Base-by-base conservation (phyloP, 2,329 filamentous ascomycete species). In the Malbranchea zuffiana region DNA sequence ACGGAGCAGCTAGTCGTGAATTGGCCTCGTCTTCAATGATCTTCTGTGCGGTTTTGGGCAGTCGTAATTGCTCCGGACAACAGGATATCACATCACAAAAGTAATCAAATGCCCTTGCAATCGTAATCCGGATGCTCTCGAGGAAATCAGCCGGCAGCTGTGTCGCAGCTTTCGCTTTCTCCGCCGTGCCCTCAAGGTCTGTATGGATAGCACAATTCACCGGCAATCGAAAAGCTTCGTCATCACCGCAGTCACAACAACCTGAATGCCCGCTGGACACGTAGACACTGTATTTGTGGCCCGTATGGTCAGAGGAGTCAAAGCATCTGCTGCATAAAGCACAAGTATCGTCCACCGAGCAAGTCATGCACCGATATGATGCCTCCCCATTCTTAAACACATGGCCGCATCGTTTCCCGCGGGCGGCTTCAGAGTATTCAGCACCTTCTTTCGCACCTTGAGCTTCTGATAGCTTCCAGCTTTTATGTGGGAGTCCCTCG, bases 71-170 rank as follows among this genome's bases (percentile, higher is more conserved):
- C 62, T 98, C 92, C 0, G 92, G 92, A 1, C 88, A 92, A 62
- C 92, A 98, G 2, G 90, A 96, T 46, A 96, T 86, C 43, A 98
- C 86, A 64, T 98, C 90, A 63, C 88, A 95, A 45, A 98, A 79
- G 56, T 94, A 98, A 63, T 98, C 90, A 44, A 96, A 73, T 7
- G 78, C 80, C 41, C 84, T 74, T 2, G 82, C 76, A 45, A 98
- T 79, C 0, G 90, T 96, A 71, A 83, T 84, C 38, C 79, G 75
- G 43, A 96, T 85, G 50, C 77, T 81, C 40, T 78, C 68, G 20
- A 82, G 65, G 35, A 96, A 69, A 27, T 93, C 84, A 20, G 75
- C 69, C 0, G 90, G 84, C 32, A 95, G 62, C 62, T 51, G 74
- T 70, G 51, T 69, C 69, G 72, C 87, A 68, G 56, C 79, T 60